Evolutionary conservation across 78 protist genomes (phyloP), one percentile per base, ranked within the genome.

Genomic region (Dictyostelium purpureum): DNA sequence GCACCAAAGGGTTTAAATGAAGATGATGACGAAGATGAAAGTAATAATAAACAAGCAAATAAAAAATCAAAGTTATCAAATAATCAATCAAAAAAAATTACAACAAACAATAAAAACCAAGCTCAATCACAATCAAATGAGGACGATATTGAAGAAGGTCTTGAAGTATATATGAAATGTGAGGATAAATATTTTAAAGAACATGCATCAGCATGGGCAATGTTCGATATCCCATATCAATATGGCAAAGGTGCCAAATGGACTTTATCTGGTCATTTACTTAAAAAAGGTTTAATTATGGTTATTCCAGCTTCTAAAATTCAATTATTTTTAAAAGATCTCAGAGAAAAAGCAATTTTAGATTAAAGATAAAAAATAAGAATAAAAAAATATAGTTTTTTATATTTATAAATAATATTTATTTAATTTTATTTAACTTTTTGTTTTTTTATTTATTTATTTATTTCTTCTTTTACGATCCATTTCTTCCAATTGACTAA

Each of bases 281-380:
- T 54, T 71, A 35, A 52, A 37, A 83, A 83, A 71, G 90, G 90
- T 83, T 57, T 83, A 40, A 56, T 83, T 26, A 83, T 83, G 80
- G 26, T 83, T 43, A 7, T 83, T 4, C 80, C 90, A 71, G 52
- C 37, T 12, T 42, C 90, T 6, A 83, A 71, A 31, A 52, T 69
- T 43, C 80, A 69, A 71, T 31, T 24, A 28, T 56, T 83, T 26
- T 43, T 83, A 35, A 38, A 51, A 19, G 75, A 69, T 61, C 26
- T 83, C 19, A 69, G 71, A 71, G 80, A 67, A 56, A 57, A 83
- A 43, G 81, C 81, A 52, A 75, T 75, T 2, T 75, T 52, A 51
- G 81, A 75, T 21, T 75, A 75, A 75, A 52, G 5, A 69, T 21
- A 6, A 38, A 67, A 38, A 21, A 7, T 5, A 7, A 14, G 6